Base-by-base conservation (phyloP, 139 green algal species). In the Picochlorum sp. region DNA sequence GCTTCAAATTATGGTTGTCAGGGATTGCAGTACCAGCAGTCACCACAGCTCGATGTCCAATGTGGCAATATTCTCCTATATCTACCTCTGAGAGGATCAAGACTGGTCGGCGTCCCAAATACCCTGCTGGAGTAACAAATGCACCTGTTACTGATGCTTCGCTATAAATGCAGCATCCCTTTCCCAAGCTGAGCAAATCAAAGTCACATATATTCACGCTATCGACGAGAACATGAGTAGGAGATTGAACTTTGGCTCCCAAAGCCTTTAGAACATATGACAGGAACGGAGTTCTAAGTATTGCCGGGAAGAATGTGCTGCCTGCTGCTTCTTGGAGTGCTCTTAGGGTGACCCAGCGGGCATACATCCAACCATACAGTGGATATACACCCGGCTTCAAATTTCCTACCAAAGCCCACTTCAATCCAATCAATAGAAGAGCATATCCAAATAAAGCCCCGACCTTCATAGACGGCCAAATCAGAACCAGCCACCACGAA, bases 281-380 rank as follows among this genome's bases (percentile, higher is more conserved):
- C 34, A 41, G 34, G 34, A 41, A 41, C 34, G 34, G 34, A 41
- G 34, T 41, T 11, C 34, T 41, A 41, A 41, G 34, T 9, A 41
- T 41, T 41, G 34, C 34, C 0, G 34, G 34, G 34, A 41, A 41
- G 34, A 41, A 41, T 41, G 34, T 41, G 8, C 8, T 11, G 8
- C 56, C n/a, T 10, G 34, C 34, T 41, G 34, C 34, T 11, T 41
- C 16, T 47, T 62, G 56, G 18, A 62, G 56, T 10, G 56, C 56
- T 45, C 56, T 45, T 8, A 62, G n/a, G n/a, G 56, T 62, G 56
- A 62, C 31, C 64, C 64, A 70, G 10, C 64, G 64, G 4, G 57
- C 16, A 30, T 70, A 70, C 26, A 47, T 30, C 51, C 26, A 65
- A 20, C 64, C 64, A 47, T 59, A 60, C 26, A 70, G 51, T 20